Evolutionary conservation across 2,329 filamentous ascomycete species (phyloP).

Genomic region (Trichoderma semiorbis): DNA sequence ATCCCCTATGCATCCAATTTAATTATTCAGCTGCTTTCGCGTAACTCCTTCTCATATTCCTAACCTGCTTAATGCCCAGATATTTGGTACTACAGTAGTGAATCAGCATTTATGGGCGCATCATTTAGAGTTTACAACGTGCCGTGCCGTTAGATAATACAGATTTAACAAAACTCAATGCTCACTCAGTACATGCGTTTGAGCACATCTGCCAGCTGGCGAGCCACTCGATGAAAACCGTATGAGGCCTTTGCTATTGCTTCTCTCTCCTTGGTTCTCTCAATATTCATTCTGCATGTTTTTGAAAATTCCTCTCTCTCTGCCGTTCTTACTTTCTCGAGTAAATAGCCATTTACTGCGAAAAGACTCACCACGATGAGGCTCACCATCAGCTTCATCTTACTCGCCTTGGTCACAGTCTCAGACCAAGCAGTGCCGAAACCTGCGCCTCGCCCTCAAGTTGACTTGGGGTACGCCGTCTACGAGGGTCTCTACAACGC

Average conservation of each 20-base stretch:
- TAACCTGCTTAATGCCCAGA: background rate
- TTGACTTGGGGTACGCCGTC: constrained; percentile 39
- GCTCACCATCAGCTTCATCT: background rate
- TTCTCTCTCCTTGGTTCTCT: background rate
- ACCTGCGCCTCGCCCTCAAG: background rate
- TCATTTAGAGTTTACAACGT: background rate
- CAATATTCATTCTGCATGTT: background rate
- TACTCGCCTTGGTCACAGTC: background rate
- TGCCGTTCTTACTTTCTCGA: background rate
- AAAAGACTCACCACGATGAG: background rate
- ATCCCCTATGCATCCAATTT: background rate
- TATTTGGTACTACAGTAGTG: background rate
- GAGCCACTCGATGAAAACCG: background rate
- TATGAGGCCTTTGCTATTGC: background rate
- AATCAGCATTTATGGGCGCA: background rate
- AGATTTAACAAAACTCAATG: background rate
- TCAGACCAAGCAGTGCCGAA: background rate
- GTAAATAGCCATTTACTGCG: background rate
- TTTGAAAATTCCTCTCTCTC: background rate
- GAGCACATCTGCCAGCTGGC: background rate
- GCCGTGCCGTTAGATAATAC: background rate
- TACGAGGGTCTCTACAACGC: constrained; percentile 43
- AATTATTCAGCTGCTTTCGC: background rate
- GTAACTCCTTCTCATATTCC: background rate
- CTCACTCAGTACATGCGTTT: background rate